Base-by-base conservation (phyloP, 2,329 filamentous ascomycete species). In the Dendryphion nanum region DNA sequence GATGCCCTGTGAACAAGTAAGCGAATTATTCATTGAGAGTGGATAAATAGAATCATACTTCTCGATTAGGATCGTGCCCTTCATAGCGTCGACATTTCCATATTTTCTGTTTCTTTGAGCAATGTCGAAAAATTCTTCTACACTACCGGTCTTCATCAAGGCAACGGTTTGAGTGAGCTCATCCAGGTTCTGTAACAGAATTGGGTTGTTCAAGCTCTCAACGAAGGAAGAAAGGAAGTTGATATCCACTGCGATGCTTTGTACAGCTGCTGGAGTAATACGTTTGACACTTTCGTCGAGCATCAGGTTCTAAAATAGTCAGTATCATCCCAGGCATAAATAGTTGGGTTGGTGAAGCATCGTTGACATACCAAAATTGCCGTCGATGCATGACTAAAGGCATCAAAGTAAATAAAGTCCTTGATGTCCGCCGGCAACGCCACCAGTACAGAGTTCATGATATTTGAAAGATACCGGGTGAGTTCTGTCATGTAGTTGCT, bases 91-190 rank as follows among this genome's bases (percentile, higher is more conserved):
- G 21, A 98, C 94, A 37, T 89, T 83, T 13, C 89, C 86, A 61
- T 95, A 98, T 63, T 95, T 94, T 70, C 86, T 90, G 68, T 96
- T 95, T 36, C 89, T 76, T 12, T 85, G 86, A 4, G 85, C 86
- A 34, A 93, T 85, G 60, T 98, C 93, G 63, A 93, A 98, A 66
- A 95, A 98, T 64, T 97, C 91, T 49, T 97, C 90, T n/a, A 88
- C 81, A 54, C 95, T 95, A 28, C 95, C 89, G 2, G 77, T 70
- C 58, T 87, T 82, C 78, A 98, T 86, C 18, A 98, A 75, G 42
- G 86, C 82, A 32, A 95, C 85, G 1, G 93, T 97, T 71, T 98
- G 93, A 53, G 91, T 84, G 23, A 98, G 74, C 69, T 97, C 93
- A 55, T 96, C 90, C 26, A 98, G 72, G 50, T 94, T 93, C 58